phyloP scores from a whole-genome alignment of 495 filamentous ascomycete species.

The Podospora tetraspora region DNA sequence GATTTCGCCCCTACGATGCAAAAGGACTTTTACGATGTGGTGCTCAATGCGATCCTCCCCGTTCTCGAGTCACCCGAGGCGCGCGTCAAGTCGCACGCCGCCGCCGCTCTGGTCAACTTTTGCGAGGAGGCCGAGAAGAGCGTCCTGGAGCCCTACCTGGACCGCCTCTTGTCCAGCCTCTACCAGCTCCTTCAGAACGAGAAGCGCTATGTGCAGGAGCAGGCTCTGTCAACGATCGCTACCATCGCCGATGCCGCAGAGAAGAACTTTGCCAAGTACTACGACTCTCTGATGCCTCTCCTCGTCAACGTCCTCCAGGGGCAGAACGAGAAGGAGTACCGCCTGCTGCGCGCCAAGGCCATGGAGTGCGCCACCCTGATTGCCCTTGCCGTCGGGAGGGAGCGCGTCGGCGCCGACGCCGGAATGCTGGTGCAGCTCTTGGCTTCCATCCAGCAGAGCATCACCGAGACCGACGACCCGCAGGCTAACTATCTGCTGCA shows the following conservation, averaged over 20 bases:
- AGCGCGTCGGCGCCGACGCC: slow-evolving; percentile 83
- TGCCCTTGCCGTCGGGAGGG: slow-evolving; percentile 89
- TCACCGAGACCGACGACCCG: slow-evolving; percentile 89
- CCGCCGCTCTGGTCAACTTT: slow-evolving; percentile 96
- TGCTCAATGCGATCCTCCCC: slow-evolving; percentile 85
- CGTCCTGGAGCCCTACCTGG: slow-evolving; percentile 89
- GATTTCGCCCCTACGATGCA: slow-evolving; percentile 99
- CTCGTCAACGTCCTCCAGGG: slow-evolving; percentile 82
- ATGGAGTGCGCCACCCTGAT: slow-evolving; percentile 99
- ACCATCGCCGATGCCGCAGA: slow-evolving; percentile 98
- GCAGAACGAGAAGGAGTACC: slow-evolving; percentile 86
- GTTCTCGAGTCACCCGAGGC: slow-evolving; percentile 87
- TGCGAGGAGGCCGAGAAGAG: slow-evolving; percentile 96
- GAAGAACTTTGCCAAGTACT: slow-evolving; percentile 92
- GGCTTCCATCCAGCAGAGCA: slow-evolving; percentile 77
- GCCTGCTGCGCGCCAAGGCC: slow-evolving; percentile 88
- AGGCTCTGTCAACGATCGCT: slow-evolving; percentile 95
- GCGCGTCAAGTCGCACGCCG: slow-evolving; percentile 93
- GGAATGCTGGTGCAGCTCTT: slow-evolving; percentile 78
- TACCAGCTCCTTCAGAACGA: slow-evolving; percentile 79
- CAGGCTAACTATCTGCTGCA: slow-evolving; percentile 96
- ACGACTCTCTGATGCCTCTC: slow-evolving; percentile 89
- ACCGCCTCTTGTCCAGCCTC: slow-evolving; percentile 74
- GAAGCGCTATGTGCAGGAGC: slow-evolving; percentile 96
- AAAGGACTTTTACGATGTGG: slow-evolving; percentile 80